Evolutionary conservation across 2,329 filamentous ascomycete species (phyloP).

Genomic region (Alternaria panax): DNA sequence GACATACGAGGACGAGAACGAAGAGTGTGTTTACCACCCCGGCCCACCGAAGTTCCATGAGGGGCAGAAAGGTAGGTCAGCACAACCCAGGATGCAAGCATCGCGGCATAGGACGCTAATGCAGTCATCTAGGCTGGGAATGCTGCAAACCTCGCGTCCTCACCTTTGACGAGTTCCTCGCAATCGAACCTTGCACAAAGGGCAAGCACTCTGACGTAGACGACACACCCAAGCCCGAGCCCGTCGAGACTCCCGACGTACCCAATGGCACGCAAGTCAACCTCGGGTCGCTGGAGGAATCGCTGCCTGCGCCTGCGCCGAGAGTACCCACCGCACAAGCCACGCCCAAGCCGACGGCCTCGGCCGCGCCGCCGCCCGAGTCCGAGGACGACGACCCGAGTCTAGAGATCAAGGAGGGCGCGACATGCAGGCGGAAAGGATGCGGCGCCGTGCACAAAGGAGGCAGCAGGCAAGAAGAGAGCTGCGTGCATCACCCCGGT

Average conservation of each 20-base stretch:
- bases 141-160: slow-evolving; percentile 97
- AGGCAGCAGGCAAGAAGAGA: slow-evolving; percentile 66
- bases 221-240: slow-evolving; percentile 64
- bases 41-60: slow-evolving; percentile 93
- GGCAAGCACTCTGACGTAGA: slow-evolving; percentile 93
- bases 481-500: slow-evolving; percentile 88
- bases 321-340: slow-evolving; percentile 44
- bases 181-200: slow-evolving; percentile 88
- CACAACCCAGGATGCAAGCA: not conserved
- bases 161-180: slow-evolving; percentile 97
- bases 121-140: slow-evolving; percentile 79
- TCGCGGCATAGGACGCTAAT: slow-evolving; percentile 6
- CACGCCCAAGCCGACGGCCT: slow-evolving; percentile 30
- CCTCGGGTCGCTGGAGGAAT: slow-evolving; percentile 41
- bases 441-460: slow-evolving; percentile 73
- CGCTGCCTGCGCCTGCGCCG: slow-evolving; percentile 43
- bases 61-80: slow-evolving; percentile 84
- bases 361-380: slow-evolving; percentile 50
- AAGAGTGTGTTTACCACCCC: slow-evolving; percentile 90
- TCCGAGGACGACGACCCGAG: slow-evolving; percentile 86
- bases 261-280: slow-evolving; percentile 42
- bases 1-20: slow-evolving; percentile 79
- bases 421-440: slow-evolving; percentile 77
- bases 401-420: slow-evolving; percentile 74
- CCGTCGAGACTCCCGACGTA: slow-evolving; percentile 58